phyloP scores from a whole-genome alignment of 352 stramenopile species.

The Thalassiosira livingstoniorum region DNA sequence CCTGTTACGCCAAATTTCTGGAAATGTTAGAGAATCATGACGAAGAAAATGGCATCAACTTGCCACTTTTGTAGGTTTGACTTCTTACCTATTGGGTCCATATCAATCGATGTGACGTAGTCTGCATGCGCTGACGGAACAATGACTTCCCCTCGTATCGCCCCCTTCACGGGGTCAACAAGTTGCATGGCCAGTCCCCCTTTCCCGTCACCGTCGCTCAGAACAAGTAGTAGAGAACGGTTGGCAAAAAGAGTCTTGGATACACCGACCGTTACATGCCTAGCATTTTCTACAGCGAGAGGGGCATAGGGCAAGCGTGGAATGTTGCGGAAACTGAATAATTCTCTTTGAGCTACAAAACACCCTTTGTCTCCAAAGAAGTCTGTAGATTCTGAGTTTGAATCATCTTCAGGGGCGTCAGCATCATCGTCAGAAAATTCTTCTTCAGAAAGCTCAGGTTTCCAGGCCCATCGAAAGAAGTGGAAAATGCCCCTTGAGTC shows the following conservation, averaged over 20 bases:
- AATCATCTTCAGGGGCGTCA: slow-evolving; percentile 45
- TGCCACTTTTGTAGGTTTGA: background rate
- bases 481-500: slow-evolving; percentile 84
- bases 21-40: slow-evolving; percentile 1
- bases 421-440: slow-evolving; percentile 62
- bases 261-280: slow-evolving; percentile 68
- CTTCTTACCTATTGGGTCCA: slow-evolving; percentile 79
- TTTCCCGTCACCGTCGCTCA: slow-evolving; percentile 83
- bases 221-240: slow-evolving; percentile 77
- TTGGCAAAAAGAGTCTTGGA: slow-evolving; percentile 86
- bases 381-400: slow-evolving; percentile 26
- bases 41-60: background rate
- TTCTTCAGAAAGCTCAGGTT: slow-evolving; percentile 64
- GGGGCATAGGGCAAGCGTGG: slow-evolving; percentile 76
- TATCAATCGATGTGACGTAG: slow-evolving; percentile 81
- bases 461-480: slow-evolving; percentile 86
- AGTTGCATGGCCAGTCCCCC: slow-evolving; percentile 84
- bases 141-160: slow-evolving; percentile 80
- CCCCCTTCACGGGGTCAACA: slow-evolving; percentile 82
- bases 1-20: slow-evolving; percentile 1
- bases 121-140: slow-evolving; percentile 78
- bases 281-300: slow-evolving; percentile 24
- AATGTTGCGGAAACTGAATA: slow-evolving; percentile 83
- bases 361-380: slow-evolving; percentile 78
- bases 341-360: slow-evolving; percentile 84